Evolutionary conservation across 306 rosid species (phyloP), one percentile per base, ranked within the genome.

Genomic region (Glycyrrhiza uralensis): DNA sequence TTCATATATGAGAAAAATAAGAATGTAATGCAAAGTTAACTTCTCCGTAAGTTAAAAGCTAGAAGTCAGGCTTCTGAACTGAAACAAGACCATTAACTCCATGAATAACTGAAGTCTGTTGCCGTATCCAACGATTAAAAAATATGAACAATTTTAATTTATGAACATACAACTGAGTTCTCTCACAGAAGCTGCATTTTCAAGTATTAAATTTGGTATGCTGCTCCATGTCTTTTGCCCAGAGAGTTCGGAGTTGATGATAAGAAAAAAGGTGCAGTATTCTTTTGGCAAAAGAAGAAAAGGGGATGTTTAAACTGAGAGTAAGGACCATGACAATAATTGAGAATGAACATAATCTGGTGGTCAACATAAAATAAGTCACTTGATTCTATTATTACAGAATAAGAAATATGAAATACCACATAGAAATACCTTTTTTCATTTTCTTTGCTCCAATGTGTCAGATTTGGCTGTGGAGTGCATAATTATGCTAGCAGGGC

Each of bases 401-500:
- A 12, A 4, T 32, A 19, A 20, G 7, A 56, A n/a, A 74, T 38
- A 13, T 64, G 66, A 59, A 55, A 55, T 47, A 17, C 41, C 7
- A n/a, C n/a, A 8, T 29, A 6, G 32, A 19, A 55, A 14, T 32
- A 52, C 39, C 45, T 44, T 23, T 44, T 23, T 38, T 28, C n/a
- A 19, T 28, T 52, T 75, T 63, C n/a, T 39, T 58, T 58, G 1
- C n/a, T 24, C 57, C 33, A 14, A 20, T 80, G 74, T 24, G 5
- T 42, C 88, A 92, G 98, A 66, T 36, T 63, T 58, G 98, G 90
- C 24, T 92, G 98, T 78, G 96, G 93, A 75, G 79, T 84, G 24
- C 98, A 92, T 74, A 92, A 92, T 46, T 92, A 90, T 66, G 98
- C 98, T 30, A 88, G 89, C 90, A 85, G 98, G 78, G 57, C 64